Evolutionary conservation across 2,329 filamentous ascomycete genomes (phyloP).

Genomic region (Talaromyces funiculosus): DNA sequence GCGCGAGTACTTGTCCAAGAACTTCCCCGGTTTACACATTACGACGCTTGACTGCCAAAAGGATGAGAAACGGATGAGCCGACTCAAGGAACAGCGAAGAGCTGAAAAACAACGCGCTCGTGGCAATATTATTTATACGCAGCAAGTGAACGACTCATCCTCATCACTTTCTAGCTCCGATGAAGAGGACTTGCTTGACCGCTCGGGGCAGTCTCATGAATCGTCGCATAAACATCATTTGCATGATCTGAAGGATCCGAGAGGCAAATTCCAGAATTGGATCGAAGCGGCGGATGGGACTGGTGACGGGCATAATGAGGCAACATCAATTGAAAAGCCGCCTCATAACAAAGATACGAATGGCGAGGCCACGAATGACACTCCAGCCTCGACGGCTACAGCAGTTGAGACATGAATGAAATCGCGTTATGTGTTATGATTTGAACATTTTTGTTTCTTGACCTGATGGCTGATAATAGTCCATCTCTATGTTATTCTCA

Average conservation of each 20-base stretch:
- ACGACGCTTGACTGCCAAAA: slow-evolving; percentile 65
- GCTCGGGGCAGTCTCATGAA: slow-evolving; percentile 21
- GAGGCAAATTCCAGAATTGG: slow-evolving; percentile 33
- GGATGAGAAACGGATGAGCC: slow-evolving; percentile 65
- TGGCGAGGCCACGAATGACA: not conserved
- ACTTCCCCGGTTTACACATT: slow-evolving; percentile 73
- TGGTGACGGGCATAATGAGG: not conserved
- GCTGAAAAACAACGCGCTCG: slow-evolving; percentile 64
- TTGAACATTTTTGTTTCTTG: not conserved
- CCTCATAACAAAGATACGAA: not conserved
- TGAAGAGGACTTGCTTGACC: slow-evolving; percentile 51
- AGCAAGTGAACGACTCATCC: slow-evolving; percentile 38
- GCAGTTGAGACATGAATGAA: not conserved
- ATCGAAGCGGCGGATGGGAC: slow-evolving; percentile 21
- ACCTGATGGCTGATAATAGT: not conserved
- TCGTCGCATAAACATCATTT: slow-evolving; percentile 19
- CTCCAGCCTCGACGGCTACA: not conserved
- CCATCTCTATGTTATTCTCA: not conserved
- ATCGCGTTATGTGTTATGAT: not conserved
- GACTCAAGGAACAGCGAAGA: slow-evolving; percentile 71
- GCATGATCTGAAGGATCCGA: slow-evolving; percentile 34
- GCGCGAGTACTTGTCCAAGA: slow-evolving; percentile 61
- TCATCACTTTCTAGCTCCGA: slow-evolving; percentile 50
- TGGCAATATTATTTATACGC: slow-evolving; percentile 49
- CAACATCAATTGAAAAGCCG: not conserved